Base-by-base conservation (phyloP, 768 basidiomycete genomes). In the Collybiopsis luxurians region DNA sequence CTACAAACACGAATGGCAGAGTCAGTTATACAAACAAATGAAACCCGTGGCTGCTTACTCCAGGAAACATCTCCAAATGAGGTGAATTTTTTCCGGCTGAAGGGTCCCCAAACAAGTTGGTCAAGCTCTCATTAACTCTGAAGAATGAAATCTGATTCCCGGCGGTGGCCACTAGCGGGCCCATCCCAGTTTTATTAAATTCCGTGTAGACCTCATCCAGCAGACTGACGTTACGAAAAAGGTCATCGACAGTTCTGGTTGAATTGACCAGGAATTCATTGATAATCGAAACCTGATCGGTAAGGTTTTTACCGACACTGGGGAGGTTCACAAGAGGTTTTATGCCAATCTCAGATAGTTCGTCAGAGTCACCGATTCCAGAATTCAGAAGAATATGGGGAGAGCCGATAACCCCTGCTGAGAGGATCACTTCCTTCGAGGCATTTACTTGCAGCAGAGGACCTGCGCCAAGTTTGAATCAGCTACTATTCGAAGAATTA, bases 321-420 rank as follows among this genome's bases (percentile, higher is more conserved):
- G 68, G 63, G 5, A 67, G 60, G 45, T 68, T 27, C 28, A 61
- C 50, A 11, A 61, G 24, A 5, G 61, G 55, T 6, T n/a, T 27
- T 47, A 68, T 67, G 2, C 66, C 64, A 4, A 64, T 27, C 0
- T 28, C n/a, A 0, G 54, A 15, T 11, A 68, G 55, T 7, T 7
- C 24, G 23, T 11, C 7, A 2, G 54, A 12, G 43, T 66, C 60
- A 10, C 70, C 70, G 27, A 72, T 72, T 9, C 69, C 69, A 9
- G 68, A 70, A 24, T 60, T 59, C 39, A 69, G 44, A 4, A 69
- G 60, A 26, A 66, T 56, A 15, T 58, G 56, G 11, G 66, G 60
- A 2, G 66, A 65, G 21, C 59, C 59, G n/a, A 63, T 48, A 6
- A 63, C 57, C 34, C 67, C 67, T 17, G 65, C 67, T 9, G 65